phyloP scores from a whole-genome alignment of 805 yeast species.

The Blastobotrys robertii region DNA sequence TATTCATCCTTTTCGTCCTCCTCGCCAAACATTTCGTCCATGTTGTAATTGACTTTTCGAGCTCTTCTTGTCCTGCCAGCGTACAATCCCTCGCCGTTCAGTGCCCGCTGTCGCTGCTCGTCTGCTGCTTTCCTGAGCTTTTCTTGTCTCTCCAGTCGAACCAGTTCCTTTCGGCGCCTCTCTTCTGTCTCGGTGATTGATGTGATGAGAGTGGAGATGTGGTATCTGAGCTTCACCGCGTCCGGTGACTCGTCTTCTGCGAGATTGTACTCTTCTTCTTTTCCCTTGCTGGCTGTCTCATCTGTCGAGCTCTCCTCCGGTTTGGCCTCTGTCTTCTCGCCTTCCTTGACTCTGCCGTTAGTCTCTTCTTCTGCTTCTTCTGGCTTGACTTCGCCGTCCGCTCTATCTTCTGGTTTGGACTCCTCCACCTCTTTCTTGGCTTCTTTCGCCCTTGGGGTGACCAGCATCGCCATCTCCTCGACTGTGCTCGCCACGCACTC shows the following conservation, averaged over 20 bases:
- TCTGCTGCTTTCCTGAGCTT: slow-evolving; percentile 6
- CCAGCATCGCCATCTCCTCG: slow-evolving; percentile 19
- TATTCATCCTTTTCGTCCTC: slow-evolving; percentile 4
- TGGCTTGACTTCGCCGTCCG: not conserved
- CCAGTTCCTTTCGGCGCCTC: slow-evolving; percentile 13
- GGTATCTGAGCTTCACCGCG: no score
- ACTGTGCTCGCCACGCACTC: slow-evolving; percentile 23
- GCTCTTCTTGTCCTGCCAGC: slow-evolving; percentile 25
- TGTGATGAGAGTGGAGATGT: no score
- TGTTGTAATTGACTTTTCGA: slow-evolving; percentile 20
- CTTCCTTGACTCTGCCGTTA: no score
- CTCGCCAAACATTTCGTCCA: slow-evolving; percentile 8
- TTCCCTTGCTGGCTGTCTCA: not conserved
- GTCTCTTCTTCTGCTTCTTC: not conserved
- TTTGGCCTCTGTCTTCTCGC: not conserved
- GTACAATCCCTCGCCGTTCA: slow-evolving; percentile 24
- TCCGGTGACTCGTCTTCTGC: no score
- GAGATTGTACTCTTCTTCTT: no score
- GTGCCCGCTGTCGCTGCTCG: slow-evolving; percentile 14
- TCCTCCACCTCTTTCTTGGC: not conserved
- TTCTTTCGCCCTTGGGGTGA: not conserved
- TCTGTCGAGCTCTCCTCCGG: not conserved
- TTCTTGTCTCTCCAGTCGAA: slow-evolving; percentile 4
- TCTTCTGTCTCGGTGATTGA: slow-evolving; percentile 8
- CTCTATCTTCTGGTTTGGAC: not conserved